Percentiles rank a stretch among this genome's conserved stretches.
Conservation (phyloP, 495 filamentous ascomycete species). For the Stereocaulon alpinum region DNA sequence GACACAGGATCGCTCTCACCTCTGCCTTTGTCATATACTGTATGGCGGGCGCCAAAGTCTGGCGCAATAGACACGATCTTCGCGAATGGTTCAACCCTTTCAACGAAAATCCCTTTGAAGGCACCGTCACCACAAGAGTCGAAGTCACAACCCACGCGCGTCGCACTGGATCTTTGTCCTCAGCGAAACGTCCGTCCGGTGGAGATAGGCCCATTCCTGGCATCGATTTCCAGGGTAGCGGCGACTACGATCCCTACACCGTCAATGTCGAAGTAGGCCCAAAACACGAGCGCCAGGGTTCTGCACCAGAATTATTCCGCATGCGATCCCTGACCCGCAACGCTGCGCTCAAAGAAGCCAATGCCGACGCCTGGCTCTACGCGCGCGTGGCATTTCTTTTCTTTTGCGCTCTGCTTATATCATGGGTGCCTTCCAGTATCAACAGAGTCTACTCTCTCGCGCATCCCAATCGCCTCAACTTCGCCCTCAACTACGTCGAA, state of each 20-base stretch:
- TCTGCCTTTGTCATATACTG: slow-evolving; percentile 66
- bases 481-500: slow-evolving; percentile 56
- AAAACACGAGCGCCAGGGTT: background rate
- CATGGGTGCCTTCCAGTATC: slow-evolving; percentile 73
- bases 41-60: slow-evolving; percentile 62
- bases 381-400: slow-evolving; percentile 79
- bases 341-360: slow-evolving; percentile 24
- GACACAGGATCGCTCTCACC: slow-evolving; percentile 45
- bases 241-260: slow-evolving; percentile 14
- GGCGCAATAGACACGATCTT: slow-evolving; percentile 39
- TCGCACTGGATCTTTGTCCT: background rate
- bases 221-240: background rate
- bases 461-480: slow-evolving; percentile 40
- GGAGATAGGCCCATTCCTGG: slow-evolving; percentile 2
- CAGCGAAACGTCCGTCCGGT: background rate
- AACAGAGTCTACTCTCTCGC: slow-evolving; percentile 67
- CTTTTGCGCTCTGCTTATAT: slow-evolving; percentile 69
- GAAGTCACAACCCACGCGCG: slow-evolving; percentile 35
- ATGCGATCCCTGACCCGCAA: slow-evolving; percentile 21
- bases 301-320: slow-evolving; percentile 13
- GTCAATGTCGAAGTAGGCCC: slow-evolving; percentile 19
- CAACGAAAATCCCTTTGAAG: slow-evolving; percentile 39
- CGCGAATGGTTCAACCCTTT: slow-evolving; percentile 35
- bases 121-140: slow-evolving; percentile 50
- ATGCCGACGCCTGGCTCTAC: slow-evolving; percentile 57